Percentiles rank a stretch among this genome's conserved stretches.
Evolutionary conservation across 2,329 filamentous ascomycete species (phyloP).

Genomic region (Nemania serpens): DNA sequence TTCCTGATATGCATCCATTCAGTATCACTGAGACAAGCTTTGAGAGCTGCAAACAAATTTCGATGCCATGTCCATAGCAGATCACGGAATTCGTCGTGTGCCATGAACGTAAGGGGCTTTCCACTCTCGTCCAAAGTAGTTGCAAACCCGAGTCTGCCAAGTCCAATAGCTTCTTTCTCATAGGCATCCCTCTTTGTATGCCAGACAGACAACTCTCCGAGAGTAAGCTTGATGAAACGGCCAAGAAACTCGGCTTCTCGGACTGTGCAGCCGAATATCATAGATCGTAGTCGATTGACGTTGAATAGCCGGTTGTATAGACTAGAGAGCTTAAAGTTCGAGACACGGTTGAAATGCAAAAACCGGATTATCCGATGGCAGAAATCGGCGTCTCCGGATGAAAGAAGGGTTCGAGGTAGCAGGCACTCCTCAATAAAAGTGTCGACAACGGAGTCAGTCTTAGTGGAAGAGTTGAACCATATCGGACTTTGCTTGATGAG

Average conservation of each 20-base stretch:
- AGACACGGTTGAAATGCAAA: conserved; percentile 81
- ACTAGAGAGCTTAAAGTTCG: conserved; percentile 84
- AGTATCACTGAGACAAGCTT: conserved; percentile 76
- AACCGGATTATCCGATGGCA: conserved; percentile 85
- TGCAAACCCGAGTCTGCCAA: conserved; percentile 73
- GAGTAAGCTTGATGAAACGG: conserved; percentile 80
- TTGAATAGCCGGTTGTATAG: conserved; percentile 85
- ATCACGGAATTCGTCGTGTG: conserved; percentile 85
- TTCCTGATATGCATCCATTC: conserved; percentile 99
- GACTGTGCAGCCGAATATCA: conserved; percentile 89
- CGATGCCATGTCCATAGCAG: conserved; percentile 90
- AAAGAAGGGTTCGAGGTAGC: conserved; percentile 83
- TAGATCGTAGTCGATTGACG: conserved; percentile 75
- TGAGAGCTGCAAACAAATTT: conserved; percentile 77
- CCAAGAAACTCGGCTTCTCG: conserved; percentile 93
- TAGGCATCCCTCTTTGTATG: conserved; percentile 77
- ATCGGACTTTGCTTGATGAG: conserved; percentile 69
- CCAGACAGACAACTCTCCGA: conserved; percentile 83
- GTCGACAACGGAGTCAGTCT: conserved; percentile 71
- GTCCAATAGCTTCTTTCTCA: conserved; percentile 77
- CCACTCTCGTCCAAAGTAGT: conserved; percentile 72
- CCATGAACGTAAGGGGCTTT: conserved; percentile 72
- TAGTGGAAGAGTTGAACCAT: conserved; percentile 75
- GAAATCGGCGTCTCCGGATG: conserved; percentile 86
- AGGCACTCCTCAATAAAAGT: conserved; percentile 88